A percentile compares a stretch with the other conserved stretches of the same genome.
These are phyloP conservation scores for Notholithocarpus densiflorus DNA, from an alignment of 306 rosid species.

Conservation along the genomic window DNA sequence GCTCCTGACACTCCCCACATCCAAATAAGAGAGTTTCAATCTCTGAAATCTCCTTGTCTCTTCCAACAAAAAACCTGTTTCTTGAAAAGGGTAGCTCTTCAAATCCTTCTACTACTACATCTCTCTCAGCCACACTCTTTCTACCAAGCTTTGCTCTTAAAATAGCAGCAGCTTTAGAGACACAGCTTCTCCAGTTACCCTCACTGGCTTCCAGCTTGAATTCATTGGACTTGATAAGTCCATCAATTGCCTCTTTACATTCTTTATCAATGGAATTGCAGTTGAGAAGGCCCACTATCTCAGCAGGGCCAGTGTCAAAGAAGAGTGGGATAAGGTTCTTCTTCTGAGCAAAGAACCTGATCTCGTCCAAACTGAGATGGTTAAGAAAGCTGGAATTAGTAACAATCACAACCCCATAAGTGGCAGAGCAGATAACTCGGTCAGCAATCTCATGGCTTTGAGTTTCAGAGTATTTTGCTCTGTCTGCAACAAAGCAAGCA, in stretches of 20 bases:
- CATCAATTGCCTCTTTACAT: conserved; percentile 67
- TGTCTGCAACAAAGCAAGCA: conserved; percentile 80
- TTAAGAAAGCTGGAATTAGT: conserved; percentile 58
- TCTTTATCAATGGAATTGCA: conserved; percentile 55
- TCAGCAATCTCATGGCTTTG: conserved; percentile 88
- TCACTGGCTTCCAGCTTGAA: conserved; percentile 64
- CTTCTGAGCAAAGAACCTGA: conserved; percentile 80
- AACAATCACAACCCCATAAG: conserved; percentile 71
- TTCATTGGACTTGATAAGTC: conserved; percentile 55
- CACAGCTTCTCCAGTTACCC: conserved; percentile 63
- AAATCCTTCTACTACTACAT: conserved; percentile 19
- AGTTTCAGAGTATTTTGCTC: conserved; percentile 65
- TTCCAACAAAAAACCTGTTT: conserved; percentile 61
- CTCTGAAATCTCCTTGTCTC: conserved; percentile 77
- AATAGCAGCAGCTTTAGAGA: conserved; percentile 50
- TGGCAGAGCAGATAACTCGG: conserved; percentile 66
- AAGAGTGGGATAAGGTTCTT: conserved; percentile 78
- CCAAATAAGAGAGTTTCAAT: conserved; percentile 67
- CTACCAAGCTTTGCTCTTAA: conserved; percentile 74
- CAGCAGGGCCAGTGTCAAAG: conserved; percentile 55
- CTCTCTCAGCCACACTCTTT: conserved; percentile 41
- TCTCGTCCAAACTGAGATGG: conserved; percentile 66
- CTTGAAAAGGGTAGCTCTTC: conserved; percentile 66
- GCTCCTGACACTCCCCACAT: conserved; percentile 38
- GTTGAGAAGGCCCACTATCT: conserved; percentile 49